Percentiles rank a stretch among this genome's conserved stretches.
These are phyloP conservation scores for Metschnikowia sp. DNA, from an alignment of 805 yeast genomes.

Conservation along the genomic window DNA sequence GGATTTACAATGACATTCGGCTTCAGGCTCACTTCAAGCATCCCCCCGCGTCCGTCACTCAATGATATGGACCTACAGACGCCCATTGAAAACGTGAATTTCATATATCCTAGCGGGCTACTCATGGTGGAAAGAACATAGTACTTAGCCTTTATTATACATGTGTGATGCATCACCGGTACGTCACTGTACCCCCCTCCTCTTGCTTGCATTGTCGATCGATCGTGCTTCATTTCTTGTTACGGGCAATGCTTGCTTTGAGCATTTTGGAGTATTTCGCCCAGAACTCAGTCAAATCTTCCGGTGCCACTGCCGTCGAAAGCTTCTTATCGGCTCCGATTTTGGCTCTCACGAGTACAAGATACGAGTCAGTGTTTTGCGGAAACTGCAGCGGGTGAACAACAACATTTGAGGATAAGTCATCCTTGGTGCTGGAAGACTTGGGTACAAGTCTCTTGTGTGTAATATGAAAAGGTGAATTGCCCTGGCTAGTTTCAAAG, in stretches of 20 bases:
- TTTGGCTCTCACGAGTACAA: slow-evolving; percentile 57
- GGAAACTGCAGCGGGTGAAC: slow-evolving; percentile 15
- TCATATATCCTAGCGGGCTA: slow-evolving; percentile 40
- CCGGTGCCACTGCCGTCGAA: slow-evolving; percentile 67
- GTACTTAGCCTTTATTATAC: no score
- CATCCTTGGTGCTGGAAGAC: slow-evolving; percentile 19
- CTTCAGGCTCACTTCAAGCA: slow-evolving; percentile 33
- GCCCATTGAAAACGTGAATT: slow-evolving; percentile 59
- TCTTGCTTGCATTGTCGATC: not conserved
- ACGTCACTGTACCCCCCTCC: no score
- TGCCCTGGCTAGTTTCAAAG: slow-evolving; percentile 28
- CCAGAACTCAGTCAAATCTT: slow-evolving; percentile 72
- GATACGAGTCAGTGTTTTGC: slow-evolving; percentile 41
- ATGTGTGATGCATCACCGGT: no score
- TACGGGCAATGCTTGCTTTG: slow-evolving; percentile 53
- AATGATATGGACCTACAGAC: slow-evolving; percentile 30
- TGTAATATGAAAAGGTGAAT: slow-evolving; percentile 55
- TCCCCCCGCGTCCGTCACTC: slow-evolving; percentile 36
- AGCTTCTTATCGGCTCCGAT: slow-evolving; percentile 48
- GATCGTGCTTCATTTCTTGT: no score
- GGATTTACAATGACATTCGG: slow-evolving; percentile 25
- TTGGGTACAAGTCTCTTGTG: slow-evolving; percentile 46
- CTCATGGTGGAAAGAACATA: slow-evolving; percentile 54
- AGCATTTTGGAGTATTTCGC: slow-evolving; percentile 62
- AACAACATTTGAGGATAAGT: slow-evolving; percentile 35